Base-by-base conservation (phyloP, 805 yeast genomes). In the Saccharomycopsis synnaedendra region DNA sequence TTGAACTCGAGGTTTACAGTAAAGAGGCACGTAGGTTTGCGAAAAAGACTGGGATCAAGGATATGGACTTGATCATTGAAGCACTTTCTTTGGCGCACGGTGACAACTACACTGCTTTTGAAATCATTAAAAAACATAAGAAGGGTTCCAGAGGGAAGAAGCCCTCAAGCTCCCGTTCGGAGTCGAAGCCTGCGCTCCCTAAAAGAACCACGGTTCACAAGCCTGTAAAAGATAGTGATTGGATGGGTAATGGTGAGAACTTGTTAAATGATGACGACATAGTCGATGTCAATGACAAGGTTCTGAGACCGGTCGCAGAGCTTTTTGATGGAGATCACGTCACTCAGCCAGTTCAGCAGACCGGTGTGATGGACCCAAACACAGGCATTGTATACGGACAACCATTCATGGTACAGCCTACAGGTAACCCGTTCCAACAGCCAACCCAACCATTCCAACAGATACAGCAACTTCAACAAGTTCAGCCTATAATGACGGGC, bases 71-170 rank as follows among this genome's bases (percentile, higher is more conserved):
- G 33, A 72, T 74, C 50, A 66, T 77, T 46, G 93, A 85, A 57
- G 85, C 88, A 31, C 67, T 85, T 52, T 65, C 68, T 6, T 61
- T 75, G 36, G 65, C 82, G 11, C 66, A 67, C 44, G 94, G 94
- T 10, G 75, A 78, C 57, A 57, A 82, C 7, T 71, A 71, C 38
- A 55, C 61, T 19, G 90, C 95, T 1, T 60, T 77, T 34, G 80
- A 75, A 39, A 72, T 82, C 32, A 65, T 82, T 48, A 70, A 69
- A 37, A 66, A 66, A 44, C 70, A 70, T 49, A 54, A 49, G 19
- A 54, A 60, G 10, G 66, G 63, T 49, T 59, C 36, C 28, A 42
- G 32, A 30, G n/a, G 28, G 4, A 34, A n/a, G 10, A 34, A 34
- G 36, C n/a, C 36, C 11, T 28, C 10, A 31, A 31, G 7, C 29